These are phyloP conservation scores for Rubus parviflorus DNA, from an alignment of 306 rosid species.

Conservation along the genomic window DNA sequence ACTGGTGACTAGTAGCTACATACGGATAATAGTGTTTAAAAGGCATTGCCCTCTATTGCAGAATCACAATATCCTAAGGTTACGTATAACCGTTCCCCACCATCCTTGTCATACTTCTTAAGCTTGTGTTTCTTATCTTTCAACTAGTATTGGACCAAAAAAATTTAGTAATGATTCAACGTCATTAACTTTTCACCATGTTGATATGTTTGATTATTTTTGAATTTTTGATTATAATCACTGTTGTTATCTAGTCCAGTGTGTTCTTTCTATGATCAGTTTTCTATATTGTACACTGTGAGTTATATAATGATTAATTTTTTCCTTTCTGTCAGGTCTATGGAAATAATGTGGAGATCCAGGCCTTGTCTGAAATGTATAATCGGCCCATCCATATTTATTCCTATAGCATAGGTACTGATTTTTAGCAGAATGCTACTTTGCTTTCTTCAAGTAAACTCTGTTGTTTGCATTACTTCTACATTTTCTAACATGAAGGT, in stretches of 20 bases:
- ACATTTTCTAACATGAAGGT: slow-evolving; percentile 25
- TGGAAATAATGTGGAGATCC: slow-evolving; percentile 96
- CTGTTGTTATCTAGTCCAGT: background rate
- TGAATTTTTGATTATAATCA: background rate
- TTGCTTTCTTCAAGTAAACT: background rate
- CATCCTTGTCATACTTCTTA: background rate
- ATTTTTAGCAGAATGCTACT: slow-evolving; percentile 5
- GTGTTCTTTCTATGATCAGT: background rate
- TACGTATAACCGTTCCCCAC: background rate
- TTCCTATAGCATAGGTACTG: slow-evolving; percentile 70
- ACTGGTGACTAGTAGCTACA: background rate
- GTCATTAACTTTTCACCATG: background rate
- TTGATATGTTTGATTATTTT: background rate
- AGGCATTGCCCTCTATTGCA: background rate
- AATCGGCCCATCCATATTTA: slow-evolving; percentile 94
- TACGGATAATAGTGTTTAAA: background rate
- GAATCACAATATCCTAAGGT: background rate
- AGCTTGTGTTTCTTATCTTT: background rate
- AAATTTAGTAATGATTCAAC: background rate
- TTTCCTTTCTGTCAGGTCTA: slow-evolving; percentile 66
- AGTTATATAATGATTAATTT: slow-evolving; percentile 5
- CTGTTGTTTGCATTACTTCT: background rate
- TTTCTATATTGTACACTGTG: slow-evolving; percentile 13
- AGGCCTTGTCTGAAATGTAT: slow-evolving; percentile 90
- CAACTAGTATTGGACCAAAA: background rate